Evolutionary conservation across 208 protist species (phyloP).

Genomic region (Wallacemonas rigidus): DNA sequence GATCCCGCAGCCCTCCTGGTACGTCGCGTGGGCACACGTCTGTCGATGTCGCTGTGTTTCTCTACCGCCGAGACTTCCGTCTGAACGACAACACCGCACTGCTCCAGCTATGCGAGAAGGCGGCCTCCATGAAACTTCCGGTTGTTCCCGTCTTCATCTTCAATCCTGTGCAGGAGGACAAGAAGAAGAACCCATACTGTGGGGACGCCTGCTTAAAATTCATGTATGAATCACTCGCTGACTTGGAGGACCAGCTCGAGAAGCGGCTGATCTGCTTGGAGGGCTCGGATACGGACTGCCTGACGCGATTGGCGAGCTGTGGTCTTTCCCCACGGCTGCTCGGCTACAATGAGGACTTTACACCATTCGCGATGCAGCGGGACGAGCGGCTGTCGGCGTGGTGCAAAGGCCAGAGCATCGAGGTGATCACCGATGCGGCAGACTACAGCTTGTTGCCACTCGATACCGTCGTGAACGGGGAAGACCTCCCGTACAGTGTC

Average conservation of each 20-base stretch:
- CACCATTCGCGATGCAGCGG: conserved; percentile 61
- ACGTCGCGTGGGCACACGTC: conserved; percentile 22
- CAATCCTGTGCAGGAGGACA: conserved; percentile 68
- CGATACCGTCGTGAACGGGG: conserved; percentile 34
- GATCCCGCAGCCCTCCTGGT: conserved; percentile 5
- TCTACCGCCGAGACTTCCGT: conserved; percentile 75
- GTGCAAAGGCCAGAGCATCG: conserved; percentile 31
- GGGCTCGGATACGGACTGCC: conserved; percentile 53
- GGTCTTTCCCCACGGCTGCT: conserved; percentile 54
- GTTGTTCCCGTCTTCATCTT: conserved; percentile 80
- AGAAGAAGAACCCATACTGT: conserved; percentile 69
- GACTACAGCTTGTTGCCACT: conserved; percentile 69
- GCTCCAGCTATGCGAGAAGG: conserved; percentile 33
- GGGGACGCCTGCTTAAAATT: conserved; percentile 69
- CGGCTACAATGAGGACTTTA: conserved; percentile 77
- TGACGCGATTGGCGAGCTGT: conserved; percentile 31
- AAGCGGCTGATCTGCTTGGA: conserved; percentile 62
- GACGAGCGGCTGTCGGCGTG: conserved; percentile 48
- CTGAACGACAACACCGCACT: conserved; percentile 74
- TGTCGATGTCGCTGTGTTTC: conserved; percentile 55
- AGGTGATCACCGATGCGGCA: conserved; percentile 32
- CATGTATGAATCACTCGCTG: conserved; percentile 58
- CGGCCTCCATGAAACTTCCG: conserved; percentile 21
- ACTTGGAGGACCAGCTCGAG: conserved; percentile 62
- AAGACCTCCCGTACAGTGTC: conserved; percentile 61